Evolutionary conservation across 2,329 filamentous ascomycete genomes (phyloP), one percentile per base, ranked within the genome.

Genomic region (Curvularia sp.): DNA sequence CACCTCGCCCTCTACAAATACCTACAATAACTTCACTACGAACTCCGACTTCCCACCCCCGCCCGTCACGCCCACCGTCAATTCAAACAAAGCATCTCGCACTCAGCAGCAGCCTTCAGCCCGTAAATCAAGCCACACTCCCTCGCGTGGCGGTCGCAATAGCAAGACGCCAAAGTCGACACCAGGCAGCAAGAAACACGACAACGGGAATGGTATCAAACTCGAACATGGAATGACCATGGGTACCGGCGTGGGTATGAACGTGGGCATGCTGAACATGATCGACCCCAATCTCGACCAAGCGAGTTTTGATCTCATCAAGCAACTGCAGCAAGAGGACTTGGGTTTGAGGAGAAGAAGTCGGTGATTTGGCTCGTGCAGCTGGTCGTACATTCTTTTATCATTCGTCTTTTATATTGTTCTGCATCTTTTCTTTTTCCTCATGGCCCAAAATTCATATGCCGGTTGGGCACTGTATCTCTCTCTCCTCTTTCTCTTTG

Each of bases 251-350:
- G 60, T 68, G 59, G 65, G 61, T 2, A 60, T 60, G 28, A 24
- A 49, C 2, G 48, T 65, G 4, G 65, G 65, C 13, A 64, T 66
- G 61, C 41, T 66, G 8, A 64, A 63, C 24, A 64, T 66, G 61
- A 68, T 67, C 51, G 68, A 69, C 43, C 65, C 66, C 1, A 68
- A 67, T 41, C 66, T 70, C 10, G 68, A 70, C 33, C 65, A 70
- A 44, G 68, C 67, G 28, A 69, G 67, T 20, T 60, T 66, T 42
- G 65, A 71, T 28, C 60, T 71, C 12, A 69, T 69, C 50, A 67
- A 69, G 61, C 70, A 76, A 53, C 57, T 78, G 56, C 68, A 72
- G 52, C 63, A 67, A 7, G 66, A 75, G 47, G 73, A 75, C 43
- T 60, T 68, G 43, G 73, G 74, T 1, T 46, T 77, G 43, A 55